These are phyloP conservation scores for Candida schatavii DNA, from an alignment of 805 yeast genomes.

Conservation along the genomic window DNA sequence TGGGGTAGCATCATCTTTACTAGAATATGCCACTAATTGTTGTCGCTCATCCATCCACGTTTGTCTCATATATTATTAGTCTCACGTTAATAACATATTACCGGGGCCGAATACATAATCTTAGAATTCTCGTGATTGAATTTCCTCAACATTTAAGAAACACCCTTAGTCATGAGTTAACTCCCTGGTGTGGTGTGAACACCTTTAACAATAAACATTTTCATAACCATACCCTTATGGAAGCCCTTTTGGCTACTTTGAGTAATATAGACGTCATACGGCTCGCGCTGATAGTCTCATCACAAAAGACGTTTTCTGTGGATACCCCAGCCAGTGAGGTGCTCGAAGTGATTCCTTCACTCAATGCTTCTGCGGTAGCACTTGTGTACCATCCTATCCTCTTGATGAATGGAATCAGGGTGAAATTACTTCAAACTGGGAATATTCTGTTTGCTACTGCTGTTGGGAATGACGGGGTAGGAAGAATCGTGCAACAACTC, in stretches of 20 bases:
- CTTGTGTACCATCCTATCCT: slow-evolving; percentile 17
- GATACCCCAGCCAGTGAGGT: too few species aligned
- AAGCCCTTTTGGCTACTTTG: slow-evolving; percentile 4
- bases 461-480: not conserved
- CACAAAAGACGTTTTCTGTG: not conserved
- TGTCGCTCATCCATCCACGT: slow-evolving; percentile 15
- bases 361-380: slow-evolving; percentile 10
- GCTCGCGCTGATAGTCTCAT: not conserved
- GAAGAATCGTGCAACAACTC: not conserved
- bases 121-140: slow-evolving; percentile 16
- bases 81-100: slow-evolving; percentile 10
- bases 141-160: not conserved
- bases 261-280: not conserved
- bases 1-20: too few species aligned
- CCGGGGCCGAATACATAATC: slow-evolving; percentile 9
- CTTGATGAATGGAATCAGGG: slow-evolving; percentile 9
- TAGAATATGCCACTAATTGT: slow-evolving; percentile 11
- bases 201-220: slow-evolving; percentile 15
- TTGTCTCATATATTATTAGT: slow-evolving; percentile 19
- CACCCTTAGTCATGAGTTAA: slow-evolving; percentile 5
- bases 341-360: too few species aligned
- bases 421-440: slow-evolving; percentile 5
- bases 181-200: slow-evolving; percentile 29
- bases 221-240: slow-evolving; percentile 8
- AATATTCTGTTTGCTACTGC: slow-evolving; percentile 3